Base-by-base conservation (phyloP, 1,284 basidiomycete species). In the Dichomitus squalens region DNA sequence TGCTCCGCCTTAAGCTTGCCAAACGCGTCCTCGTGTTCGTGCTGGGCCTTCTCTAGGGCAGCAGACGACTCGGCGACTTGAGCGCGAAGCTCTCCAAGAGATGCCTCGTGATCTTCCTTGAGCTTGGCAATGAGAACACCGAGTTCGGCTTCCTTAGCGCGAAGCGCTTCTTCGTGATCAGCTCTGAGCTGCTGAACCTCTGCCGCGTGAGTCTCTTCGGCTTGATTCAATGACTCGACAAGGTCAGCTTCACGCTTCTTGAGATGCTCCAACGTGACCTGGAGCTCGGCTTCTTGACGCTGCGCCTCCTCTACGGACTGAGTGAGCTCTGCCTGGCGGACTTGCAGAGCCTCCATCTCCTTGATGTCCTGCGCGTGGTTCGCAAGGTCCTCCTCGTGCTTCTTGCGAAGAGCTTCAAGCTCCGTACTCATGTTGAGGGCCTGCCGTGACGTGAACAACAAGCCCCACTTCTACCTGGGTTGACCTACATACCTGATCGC, bases 361-460 rank as follows among this genome's bases (percentile, higher is more conserved):
- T 64, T 31, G 25, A 64, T 44, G 31, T 65, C 64, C 49, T 68
- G 60, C 40, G 56, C 57, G n/a, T 61, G 65, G 35, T 78, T 75
- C 20, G 66, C 70, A 5, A 87, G 68, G 52, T 81, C 77, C 27
- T 80, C 76, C 47, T 79, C 72, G 64, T 91, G 85, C 68, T 86
- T 84, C 44, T 77, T 75, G 36, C 86, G 85, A 20, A 95, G 76
- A 47, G 83, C 82, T 60, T 92, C 88, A 40, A 96, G 82, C 69
- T 95, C 93, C 46, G 79, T 86, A 7, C 92, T 91, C 89, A 95
- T 93, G 68, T 95, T 95, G 55, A 87, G 71, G 27, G 91, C 80
- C 89, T 95, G 51, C 7, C 29, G 12, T 50, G 23, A 44, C 21
- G 38, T 49, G 4, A 53, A 33, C 41, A 6, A 48, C 16, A 41